phyloP scores from a whole-genome alignment of 2,329 filamentous ascomycete species.

The Pseudogymnoascus sp. region DNA sequence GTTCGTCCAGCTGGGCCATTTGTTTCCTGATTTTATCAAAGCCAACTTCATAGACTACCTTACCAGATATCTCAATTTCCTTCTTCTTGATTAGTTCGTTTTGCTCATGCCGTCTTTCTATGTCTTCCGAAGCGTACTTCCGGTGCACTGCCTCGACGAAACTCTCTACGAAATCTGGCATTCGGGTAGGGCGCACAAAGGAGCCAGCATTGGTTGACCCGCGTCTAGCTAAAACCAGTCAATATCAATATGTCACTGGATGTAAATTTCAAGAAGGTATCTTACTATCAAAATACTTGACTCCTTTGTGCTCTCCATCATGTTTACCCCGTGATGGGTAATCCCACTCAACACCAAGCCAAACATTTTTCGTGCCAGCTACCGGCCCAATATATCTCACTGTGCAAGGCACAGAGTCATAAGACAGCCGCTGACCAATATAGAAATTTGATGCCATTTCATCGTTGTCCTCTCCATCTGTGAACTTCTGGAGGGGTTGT shows the following conservation, averaged over 20 bases:
- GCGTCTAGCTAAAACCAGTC: conserved; percentile 41
- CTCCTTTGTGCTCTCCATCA: conserved; percentile 70
- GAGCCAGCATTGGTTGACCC: conserved; percentile 66
- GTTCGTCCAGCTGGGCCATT: conserved; percentile 67
- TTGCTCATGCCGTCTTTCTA: conserved; percentile 22
- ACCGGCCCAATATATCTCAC: conserved; percentile 75
- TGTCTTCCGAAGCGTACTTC: conserved; percentile 67
- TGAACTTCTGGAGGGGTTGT: conserved; percentile 2
- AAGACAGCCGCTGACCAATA: conserved; percentile 71
- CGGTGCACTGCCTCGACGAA: conserved; percentile 72
- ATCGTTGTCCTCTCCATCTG: not conserved
- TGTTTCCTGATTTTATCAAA: conserved; percentile 85
- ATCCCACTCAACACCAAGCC: conserved; percentile 97
- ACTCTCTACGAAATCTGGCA: conserved; percentile 55
- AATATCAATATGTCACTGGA: conserved; percentile 1
- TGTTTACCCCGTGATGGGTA: conserved; percentile 81
- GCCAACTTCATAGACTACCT: conserved; percentile 86
- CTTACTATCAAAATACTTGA: conserved; percentile 75
- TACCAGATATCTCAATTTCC: conserved; percentile 63
- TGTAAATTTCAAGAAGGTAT: conserved; percentile 8
- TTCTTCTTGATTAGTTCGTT: conserved; percentile 28
- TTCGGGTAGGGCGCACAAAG: conserved; percentile 72
- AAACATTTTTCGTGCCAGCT: conserved; percentile 63
- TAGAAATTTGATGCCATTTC: conserved; percentile 27
- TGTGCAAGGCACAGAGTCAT: conserved; percentile 69